Base-by-base conservation (phyloP, 148 eudicot genomes). In the Rheum nobile region DNA sequence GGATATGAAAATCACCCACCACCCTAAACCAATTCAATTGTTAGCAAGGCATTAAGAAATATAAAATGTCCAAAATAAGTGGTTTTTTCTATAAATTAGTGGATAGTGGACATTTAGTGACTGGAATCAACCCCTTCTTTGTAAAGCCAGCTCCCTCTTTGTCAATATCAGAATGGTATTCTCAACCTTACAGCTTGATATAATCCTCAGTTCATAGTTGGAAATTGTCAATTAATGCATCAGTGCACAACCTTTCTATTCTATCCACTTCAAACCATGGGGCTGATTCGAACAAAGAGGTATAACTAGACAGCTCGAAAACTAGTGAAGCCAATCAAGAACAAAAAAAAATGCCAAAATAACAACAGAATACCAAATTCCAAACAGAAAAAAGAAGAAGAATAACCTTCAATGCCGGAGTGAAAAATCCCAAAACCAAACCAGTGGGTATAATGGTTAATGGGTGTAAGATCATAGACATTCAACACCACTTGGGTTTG, bases 371-470 rank as follows among this genome's bases (percentile, higher is more conserved):
- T 34, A 55, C 37, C 22, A 75, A 9, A 9, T 19, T 47, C 22
- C 63, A 29, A 72, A 47, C 14, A 0, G 10, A 59, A 63, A 13
- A 6, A n/a, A 57, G 26, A 17, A 46, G 4, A 5, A 37, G 57
- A 84, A 38, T 52, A 75, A 89, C 97, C 97, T 87, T 91, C 88
- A 76, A 91, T 89, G 78, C 91, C 97, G 6, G 97, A 87, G 85
- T 91, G 93, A 78, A 91, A 91, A 65, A 91, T 86, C 13, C 97
- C 97, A 70, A 91, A 81, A 50, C 97, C 97, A 61, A 91, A 82
- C 90, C 93, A 91, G 29, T 80, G 77, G 50, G 86, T 84, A 84
- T 91, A 91, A 43, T 85, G 73, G 79, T 91, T 91, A 59, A 85
- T 50, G 78, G 96, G 96, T 61, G 96, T 88, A 16, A 90, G 85